Evolutionary conservation across 148 eudicot species (phyloP).

Genomic region (Cornus suecica): DNA sequence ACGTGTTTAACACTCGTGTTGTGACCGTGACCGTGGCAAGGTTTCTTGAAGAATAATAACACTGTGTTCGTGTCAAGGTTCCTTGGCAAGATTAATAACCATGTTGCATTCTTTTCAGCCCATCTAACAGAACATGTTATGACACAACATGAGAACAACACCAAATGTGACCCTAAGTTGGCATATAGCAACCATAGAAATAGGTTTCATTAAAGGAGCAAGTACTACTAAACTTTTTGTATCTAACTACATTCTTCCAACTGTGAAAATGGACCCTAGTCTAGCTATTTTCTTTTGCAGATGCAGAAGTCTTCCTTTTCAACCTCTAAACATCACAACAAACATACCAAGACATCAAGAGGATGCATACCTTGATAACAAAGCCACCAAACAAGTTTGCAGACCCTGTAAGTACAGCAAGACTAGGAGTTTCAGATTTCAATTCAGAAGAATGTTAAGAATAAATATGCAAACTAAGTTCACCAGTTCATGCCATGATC

Average conservation of each 20-base stretch:
- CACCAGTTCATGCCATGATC: constrained; percentile 7
- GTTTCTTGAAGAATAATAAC: no score
- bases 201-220: neutral
- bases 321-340: neutral
- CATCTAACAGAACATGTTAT: no score
- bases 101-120: no score
- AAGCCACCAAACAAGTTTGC: constrained; percentile 93
- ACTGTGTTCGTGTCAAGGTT: no score
- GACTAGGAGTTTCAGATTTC: constrained; percentile 10
- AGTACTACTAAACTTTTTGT: constrained; percentile 2
- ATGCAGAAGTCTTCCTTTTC: neutral
- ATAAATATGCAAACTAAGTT: constrained; percentile 1
- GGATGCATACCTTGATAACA: constrained; percentile 71
- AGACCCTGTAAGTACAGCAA: constrained; percentile 63
- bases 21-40: no score
- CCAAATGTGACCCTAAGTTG: no score
- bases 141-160: no score
- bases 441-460: constrained; percentile 4
- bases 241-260: neutral
- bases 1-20: no score
- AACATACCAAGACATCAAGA: constrained; percentile 5
- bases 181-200: neutral
- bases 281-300: neutral
- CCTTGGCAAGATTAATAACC: no score
- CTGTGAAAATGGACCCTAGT: neutral